These are phyloP conservation scores for Malus hybrid DNA, from an alignment of 331 rosid genomes.

Conservation along the genomic window DNA sequence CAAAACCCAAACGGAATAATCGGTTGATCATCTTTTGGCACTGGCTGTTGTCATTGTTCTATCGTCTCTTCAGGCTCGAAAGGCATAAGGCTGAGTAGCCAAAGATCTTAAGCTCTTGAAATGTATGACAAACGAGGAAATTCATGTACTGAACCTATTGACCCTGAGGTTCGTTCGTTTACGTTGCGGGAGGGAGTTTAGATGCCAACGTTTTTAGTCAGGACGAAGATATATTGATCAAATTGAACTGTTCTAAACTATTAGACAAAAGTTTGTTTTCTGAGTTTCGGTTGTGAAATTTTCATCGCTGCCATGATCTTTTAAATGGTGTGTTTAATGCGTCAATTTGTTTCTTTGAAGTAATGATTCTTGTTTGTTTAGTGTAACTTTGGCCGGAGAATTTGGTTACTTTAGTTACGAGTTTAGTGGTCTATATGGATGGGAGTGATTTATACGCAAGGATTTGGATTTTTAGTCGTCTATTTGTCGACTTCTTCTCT, in stretches of 20 bases:
- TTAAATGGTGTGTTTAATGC: too few relatives aligned
- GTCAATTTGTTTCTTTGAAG: too few relatives aligned
- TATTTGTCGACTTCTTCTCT: too few relatives aligned
- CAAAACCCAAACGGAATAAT: conserved; percentile 45
- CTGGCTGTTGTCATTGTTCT: conserved; percentile 53
- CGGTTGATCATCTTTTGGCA: conserved; percentile 52
- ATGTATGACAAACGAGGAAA: neutral
- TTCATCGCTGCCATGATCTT: too few relatives aligned
- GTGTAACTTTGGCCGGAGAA: neutral
- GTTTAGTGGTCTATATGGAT: neutral
- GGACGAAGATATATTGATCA: too few relatives aligned
- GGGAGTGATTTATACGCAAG: neutral
- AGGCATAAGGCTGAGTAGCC: conserved; percentile 47
- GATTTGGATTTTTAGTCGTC: neutral
- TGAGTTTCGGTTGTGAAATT: too few relatives aligned
- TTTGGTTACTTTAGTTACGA: neutral
- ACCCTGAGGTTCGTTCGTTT: neutral
- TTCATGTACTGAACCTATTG: neutral
- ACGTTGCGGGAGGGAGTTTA: neutral
- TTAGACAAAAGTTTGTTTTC: too few relatives aligned
- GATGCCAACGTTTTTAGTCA: neutral
- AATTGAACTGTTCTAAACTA: neutral
- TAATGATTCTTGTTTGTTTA: too few relatives aligned
- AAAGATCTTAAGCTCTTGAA: conserved; percentile 10
- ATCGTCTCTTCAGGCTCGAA: conserved; percentile 39